Conservation (phyloP, 768 basidiomycete species). For the Lentinula boryana region DNA sequence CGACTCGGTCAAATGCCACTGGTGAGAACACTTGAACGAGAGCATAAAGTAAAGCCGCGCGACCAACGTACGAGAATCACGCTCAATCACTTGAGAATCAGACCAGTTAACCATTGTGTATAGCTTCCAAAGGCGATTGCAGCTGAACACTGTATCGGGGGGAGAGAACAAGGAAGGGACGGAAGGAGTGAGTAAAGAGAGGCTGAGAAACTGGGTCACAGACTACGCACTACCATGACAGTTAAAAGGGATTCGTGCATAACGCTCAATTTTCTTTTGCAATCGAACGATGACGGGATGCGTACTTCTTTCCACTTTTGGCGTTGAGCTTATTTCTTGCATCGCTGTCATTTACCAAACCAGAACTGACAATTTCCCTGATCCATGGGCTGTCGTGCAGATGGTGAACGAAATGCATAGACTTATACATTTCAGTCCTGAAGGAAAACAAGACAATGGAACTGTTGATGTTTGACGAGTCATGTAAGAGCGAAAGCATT, state of each 20-base stretch:
- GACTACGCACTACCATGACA: neutral
- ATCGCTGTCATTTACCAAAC: neutral
- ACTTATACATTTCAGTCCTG: neutral
- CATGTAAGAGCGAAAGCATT: neutral
- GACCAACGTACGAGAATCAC: slow-evolving; percentile 30
- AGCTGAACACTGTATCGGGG: neutral
- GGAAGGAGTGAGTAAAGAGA: neutral
- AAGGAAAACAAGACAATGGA: too few relatives aligned
- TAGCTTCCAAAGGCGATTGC: neutral
- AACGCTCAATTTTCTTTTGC: neutral
- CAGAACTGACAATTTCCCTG: neutral
- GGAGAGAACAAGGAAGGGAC: neutral
- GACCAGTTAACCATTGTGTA: slow-evolving; percentile 45
- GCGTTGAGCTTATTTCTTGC: slow-evolving; percentile 1
- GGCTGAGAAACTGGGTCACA: neutral
- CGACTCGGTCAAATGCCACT: slow-evolving; percentile 56
- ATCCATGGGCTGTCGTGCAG: neutral
- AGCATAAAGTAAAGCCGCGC: neutral
- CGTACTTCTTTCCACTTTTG: slow-evolving; percentile 1
- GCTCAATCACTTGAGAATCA: slow-evolving; percentile 33
- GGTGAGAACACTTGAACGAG: neutral
- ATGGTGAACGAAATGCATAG: neutral
- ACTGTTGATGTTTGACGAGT: neutral
- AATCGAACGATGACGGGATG: neutral
- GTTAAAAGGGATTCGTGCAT: neutral